Evolutionary conservation across 176 grass and related monocot species (phyloP), one percentile per base, ranked within the genome.

Genomic region (Pharus latifolius): DNA sequence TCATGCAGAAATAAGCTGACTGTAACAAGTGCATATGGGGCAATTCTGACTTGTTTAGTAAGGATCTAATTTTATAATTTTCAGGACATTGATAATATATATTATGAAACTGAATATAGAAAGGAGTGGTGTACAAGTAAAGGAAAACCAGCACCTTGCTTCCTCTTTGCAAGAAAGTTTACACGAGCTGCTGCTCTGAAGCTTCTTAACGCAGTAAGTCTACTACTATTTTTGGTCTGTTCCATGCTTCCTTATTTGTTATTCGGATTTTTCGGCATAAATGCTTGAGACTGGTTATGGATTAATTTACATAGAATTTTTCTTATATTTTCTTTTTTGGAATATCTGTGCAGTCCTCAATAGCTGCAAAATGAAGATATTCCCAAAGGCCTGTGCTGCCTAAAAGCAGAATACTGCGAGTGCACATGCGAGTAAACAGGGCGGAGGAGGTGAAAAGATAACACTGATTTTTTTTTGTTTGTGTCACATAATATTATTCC

Each of bases 121-220:
- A 90, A 74, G 67, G 87, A 98, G 64, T 93, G 87, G 94, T 98
- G 94, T 69, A 90, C 80, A 73, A 93, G 87, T 78, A 78, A 88
- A 29, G 87, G 79, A 30, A 87, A 66, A 59, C 78, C 94, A 67
- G 83, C 89, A 19, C 70, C 89, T 60, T 98, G 89, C 84, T 98
- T 98, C 87, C 89, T 98, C 65, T 98, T 98, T 72, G 90, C 89
- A 25, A 86, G 94, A 70, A 98, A 98, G 74, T 98, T 98, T 58
- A 91, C 89, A 68, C 87, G 87, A 11, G 75, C 81, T 75, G 87
- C 89, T 69, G 89, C 79, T 77, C 55, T 88, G 19, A 93, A 82
- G 78, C 89, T 98, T 85, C 87, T 98, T 76, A 84, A 88, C 49
- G 37, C 54, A n/a, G 94, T 92, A 82, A 91, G 74, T 79, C 35